Evolutionary conservation across 1,284 basidiomycete species (phyloP).

Genomic region (Pseudozyma sp.): DNA sequence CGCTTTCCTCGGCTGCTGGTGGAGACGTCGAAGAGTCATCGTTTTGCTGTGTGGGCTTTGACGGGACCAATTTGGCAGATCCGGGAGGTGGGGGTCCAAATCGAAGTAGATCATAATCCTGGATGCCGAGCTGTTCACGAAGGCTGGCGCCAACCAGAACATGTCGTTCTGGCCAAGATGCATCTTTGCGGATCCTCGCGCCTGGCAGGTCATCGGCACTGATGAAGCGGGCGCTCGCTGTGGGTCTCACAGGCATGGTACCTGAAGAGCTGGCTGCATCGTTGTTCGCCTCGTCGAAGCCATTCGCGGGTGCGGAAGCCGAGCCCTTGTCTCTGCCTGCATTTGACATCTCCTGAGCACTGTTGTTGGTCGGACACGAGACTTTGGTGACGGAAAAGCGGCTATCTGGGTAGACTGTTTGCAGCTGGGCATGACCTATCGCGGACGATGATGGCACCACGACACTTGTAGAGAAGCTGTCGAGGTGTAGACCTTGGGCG

Average conservation of each 20-base stretch:
- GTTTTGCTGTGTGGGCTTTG: neutral
- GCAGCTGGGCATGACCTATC: conserved; percentile 18
- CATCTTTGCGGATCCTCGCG: neutral
- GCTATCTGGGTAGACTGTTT: conserved; percentile 41
- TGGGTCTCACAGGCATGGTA: conserved; percentile 34
- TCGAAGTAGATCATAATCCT: conserved; percentile 57
- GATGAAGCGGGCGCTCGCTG: conserved; percentile 49
- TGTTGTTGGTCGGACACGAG: conserved; percentile 51
- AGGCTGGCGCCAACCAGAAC: conserved; percentile 49
- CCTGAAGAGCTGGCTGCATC: conserved; percentile 1
- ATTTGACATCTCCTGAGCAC: conserved; percentile 31
- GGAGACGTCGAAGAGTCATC: neutral
- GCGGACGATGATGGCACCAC: conserved; percentile 18
- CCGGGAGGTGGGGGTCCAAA: conserved; percentile 55
- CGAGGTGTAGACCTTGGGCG: conserved; percentile 20
- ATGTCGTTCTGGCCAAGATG: conserved; percentile 57
- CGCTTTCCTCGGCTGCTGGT: neutral
- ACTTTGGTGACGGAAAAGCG: conserved; percentile 53
- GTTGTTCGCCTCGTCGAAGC: conserved; percentile 7
- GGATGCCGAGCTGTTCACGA: conserved; percentile 54
- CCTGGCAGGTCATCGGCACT: conserved; percentile 18
- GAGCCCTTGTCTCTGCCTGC: conserved; percentile 25
- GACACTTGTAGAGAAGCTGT: conserved; percentile 11
- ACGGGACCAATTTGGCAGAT: conserved; percentile 7
- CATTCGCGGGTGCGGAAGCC: conserved; percentile 3